Evolutionary conservation across 306 rosid species (phyloP), one percentile per base, ranked within the genome.

Genomic region (Citrullus colocynthis): DNA sequence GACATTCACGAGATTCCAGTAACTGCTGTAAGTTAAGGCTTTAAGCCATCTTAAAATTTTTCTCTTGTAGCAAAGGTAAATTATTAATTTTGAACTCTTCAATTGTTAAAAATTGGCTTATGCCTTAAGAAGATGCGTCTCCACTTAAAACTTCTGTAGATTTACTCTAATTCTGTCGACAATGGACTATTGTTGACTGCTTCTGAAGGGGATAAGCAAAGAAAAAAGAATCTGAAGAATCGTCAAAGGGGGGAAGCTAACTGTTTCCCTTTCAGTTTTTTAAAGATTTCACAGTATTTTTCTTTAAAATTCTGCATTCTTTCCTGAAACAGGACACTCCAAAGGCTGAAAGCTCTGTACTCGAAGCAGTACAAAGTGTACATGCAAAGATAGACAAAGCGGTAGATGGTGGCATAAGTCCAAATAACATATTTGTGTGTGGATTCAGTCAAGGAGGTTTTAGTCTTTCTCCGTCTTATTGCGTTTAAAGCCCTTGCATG

Each of bases 381-480:
- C 96, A 94, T 83, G 89, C 94, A 75, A 87, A 85, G 61, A 90
- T 90, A 81, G 96, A 94, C 88, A 89, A 86, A 88, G 96, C 89
- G 85, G 86, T 91, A 81, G 94, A 92, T 64, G 85, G 89, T 78
- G 97, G 96, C 81, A 85, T 86, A 75, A 84, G 84, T 82, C 98
- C 97, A 45, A 88, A 80, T 54, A 89, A 94, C 63, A 83, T 94
- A 72, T 91, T 91, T 78, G 82, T 93, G 78, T 93, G 98, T 59
- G 98, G 98, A 83, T 87, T 93, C 82, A 93, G 98, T 79, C 97
- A 93, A 90, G 96, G 97, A 89, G 98, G 97, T 91, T 55, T 78
- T 75, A 78, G 48, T 66, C 76, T 71, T 66, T 80, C 15, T 36
- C 54, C 44, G 65, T 63, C 45, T 61, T 60, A 51, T 11, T 54